Evolutionary conservation across 2,329 filamentous ascomycete genomes (phyloP).

Genomic region (Exophiala sp.): DNA sequence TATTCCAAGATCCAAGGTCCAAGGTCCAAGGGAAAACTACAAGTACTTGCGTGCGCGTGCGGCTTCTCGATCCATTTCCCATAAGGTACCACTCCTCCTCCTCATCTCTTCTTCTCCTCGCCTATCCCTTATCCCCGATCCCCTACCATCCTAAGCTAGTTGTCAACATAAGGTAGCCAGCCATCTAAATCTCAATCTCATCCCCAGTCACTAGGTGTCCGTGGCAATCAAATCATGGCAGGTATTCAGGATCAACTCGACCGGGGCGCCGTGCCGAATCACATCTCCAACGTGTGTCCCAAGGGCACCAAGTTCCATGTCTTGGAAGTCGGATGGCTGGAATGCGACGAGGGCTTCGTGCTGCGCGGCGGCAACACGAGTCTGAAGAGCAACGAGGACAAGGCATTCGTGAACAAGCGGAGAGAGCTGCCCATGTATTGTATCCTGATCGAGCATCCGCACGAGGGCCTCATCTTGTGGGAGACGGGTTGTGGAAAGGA

Average conservation of each 20-base stretch:
- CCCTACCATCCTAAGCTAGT: too few relatives aligned
- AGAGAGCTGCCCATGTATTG: slow-evolving; percentile 69
- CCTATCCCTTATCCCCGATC: too few relatives aligned
- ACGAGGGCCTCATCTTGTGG: slow-evolving; percentile 29
- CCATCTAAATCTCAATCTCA: too few relatives aligned
- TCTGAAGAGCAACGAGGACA: slow-evolving; percentile 22
- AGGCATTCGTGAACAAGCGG: slow-evolving; percentile 62
- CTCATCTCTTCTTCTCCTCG: too few relatives aligned
- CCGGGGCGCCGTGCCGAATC: slow-evolving; percentile 23
- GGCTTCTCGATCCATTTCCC: too few relatives aligned
- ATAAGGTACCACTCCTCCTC: too few relatives aligned
- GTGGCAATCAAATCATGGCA: slow-evolving; percentile 19
- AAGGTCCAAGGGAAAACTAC: too few relatives aligned
- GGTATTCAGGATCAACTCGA: slow-evolving; percentile 28
- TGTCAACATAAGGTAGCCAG: too few relatives aligned
- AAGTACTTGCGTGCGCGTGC: too few relatives aligned
- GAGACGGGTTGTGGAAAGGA: slow-evolving; percentile 29
- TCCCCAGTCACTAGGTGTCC: neutral
- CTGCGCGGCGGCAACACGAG: slow-evolving; percentile 26
- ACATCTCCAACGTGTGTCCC: slow-evolving; percentile 27
- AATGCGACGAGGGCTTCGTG: slow-evolving; percentile 27
- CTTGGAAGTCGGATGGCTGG: slow-evolving; percentile 27
- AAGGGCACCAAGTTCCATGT: slow-evolving; percentile 28
- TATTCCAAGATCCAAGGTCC: too few relatives aligned
- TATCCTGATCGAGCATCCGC: slow-evolving; percentile 27